phyloP scores from a whole-genome alignment of 2,329 filamentous ascomycete species.

The Colletotrichum noveboracense region DNA sequence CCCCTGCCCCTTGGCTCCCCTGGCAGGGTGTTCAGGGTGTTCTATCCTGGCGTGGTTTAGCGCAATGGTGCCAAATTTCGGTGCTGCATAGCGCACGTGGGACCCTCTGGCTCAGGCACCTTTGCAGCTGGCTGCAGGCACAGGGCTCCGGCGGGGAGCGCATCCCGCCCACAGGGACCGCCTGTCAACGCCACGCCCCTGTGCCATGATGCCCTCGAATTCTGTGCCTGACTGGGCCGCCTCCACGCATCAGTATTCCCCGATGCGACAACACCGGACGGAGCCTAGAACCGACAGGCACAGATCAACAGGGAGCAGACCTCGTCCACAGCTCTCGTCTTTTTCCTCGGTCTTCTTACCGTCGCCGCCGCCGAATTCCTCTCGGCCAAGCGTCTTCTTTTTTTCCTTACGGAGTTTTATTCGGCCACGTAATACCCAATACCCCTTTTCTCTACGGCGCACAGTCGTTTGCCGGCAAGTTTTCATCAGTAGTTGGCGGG shows the following conservation, averaged over 20 bases:
- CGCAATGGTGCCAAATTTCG: constrained; percentile 16
- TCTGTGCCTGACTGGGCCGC: neutral
- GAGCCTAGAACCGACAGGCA: neutral
- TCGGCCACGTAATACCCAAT: constrained; percentile 3
- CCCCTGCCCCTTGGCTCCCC: constrained; percentile 5
- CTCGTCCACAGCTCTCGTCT: neutral
- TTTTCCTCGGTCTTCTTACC: neutral
- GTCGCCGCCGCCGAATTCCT: neutral
- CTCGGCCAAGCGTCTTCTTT: neutral
- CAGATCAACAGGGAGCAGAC: neutral
- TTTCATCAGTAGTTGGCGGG: neutral
- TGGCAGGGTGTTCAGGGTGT: constrained; percentile 1
- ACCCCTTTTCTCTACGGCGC: neutral
- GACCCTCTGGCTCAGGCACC: constrained; percentile 14
- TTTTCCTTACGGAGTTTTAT: neutral
- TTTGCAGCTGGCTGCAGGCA: constrained; percentile 18
- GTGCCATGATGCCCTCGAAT: constrained; percentile 5
- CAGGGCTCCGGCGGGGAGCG: neutral
- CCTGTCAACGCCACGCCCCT: constrained; percentile 6
- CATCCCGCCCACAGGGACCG: neutral
- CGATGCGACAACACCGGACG: neutral
- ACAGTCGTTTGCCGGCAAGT: neutral
- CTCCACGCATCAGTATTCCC: neutral
- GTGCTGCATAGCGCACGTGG: constrained; percentile 21
- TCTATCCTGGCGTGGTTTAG: constrained; percentile 1